phyloP scores from a whole-genome alignment of 2,329 filamentous ascomycete genomes.

The Exserohilum rostratum region DNA sequence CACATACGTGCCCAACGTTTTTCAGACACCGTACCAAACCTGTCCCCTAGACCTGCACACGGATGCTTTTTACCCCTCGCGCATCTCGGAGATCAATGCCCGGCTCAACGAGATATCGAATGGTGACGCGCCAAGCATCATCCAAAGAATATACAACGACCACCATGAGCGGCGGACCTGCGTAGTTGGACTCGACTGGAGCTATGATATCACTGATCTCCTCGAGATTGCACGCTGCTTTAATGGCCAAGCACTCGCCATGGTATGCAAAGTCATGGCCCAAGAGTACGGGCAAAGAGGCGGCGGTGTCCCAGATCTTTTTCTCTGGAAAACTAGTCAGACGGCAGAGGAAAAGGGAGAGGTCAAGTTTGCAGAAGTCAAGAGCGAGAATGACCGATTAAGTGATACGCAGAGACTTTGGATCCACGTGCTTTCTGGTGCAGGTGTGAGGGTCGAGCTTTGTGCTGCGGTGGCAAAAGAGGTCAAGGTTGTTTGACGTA shows the following conservation, averaged over 20 bases:
- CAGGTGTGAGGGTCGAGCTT: conserved; percentile 84
- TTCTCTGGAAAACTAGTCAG: conserved; percentile 72
- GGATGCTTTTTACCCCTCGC: conserved; percentile 84
- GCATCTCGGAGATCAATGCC: conserved; percentile 88
- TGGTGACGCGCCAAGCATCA: conserved; percentile 71
- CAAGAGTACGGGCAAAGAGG: conserved; percentile 90
- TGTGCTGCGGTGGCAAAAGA: conserved; percentile 69
- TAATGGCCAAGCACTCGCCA: conserved; percentile 77
- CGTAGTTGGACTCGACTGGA: conserved; percentile 91
- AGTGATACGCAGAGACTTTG: conserved; percentile 96
- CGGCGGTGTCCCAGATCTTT: conserved; percentile 88
- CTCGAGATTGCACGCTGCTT: conserved; percentile 81
- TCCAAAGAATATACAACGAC: conserved; percentile 70
- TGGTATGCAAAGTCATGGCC: conserved; percentile 89
- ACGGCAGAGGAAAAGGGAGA: conserved; percentile 52
- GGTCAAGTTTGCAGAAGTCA: conserved; percentile 72
- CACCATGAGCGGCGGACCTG: conserved; percentile 77
- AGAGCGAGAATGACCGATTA: conserved; percentile 79
- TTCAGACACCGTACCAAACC: conserved; percentile 93
- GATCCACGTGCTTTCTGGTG: conserved; percentile 90
- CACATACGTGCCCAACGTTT: conserved; percentile 92
- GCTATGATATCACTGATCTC: conserved; percentile 79
- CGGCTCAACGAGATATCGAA: conserved; percentile 87
- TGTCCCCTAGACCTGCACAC: conserved; percentile 92
- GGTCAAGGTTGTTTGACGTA: conserved; percentile 43